phyloP scores from a whole-genome alignment of 176 grass and related monocot species.

The Bolboschoenus planiculmis region DNA sequence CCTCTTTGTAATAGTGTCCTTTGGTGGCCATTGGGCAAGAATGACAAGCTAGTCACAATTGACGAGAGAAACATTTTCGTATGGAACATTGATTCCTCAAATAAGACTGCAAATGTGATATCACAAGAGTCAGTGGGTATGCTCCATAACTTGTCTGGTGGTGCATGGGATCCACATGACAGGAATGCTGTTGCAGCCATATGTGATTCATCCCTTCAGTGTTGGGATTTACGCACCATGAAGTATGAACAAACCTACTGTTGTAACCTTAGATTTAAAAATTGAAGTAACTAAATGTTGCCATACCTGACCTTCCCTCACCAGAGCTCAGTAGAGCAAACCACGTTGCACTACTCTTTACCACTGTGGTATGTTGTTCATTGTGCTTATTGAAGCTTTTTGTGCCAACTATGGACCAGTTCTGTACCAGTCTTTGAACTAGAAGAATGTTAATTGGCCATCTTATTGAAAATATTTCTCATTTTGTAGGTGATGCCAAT shows the following conservation, averaged over 20 bases:
- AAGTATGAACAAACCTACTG: conserved; percentile 31
- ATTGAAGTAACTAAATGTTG: conserved; percentile 3
- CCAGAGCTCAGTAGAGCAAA: background rate
- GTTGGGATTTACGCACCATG: conserved; percentile 96
- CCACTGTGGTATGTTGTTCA: background rate
- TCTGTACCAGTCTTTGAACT: background rate
- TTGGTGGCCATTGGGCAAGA: conserved; percentile 79
- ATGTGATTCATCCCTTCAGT: conserved; percentile 81
- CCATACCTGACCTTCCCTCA: background rate
- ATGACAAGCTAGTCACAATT: conserved; percentile 91
- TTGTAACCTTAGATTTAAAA: background rate
- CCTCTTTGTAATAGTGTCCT: conserved; percentile 59
- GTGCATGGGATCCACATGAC: conserved; percentile 96
- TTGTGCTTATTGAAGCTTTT: background rate
- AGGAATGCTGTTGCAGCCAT: conserved; percentile 66
- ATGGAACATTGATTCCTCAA: conserved; percentile 89
- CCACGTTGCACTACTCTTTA: background rate
- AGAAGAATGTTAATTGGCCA: background rate
- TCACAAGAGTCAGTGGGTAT: conserved; percentile 79
- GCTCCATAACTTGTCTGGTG: conserved; percentile 77
- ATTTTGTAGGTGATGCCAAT: conserved; percentile 17
- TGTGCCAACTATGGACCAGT: background rate
- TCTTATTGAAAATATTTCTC: background rate
- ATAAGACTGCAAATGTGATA: conserved; percentile 72
- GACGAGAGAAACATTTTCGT: conserved; percentile 80